Conservation (phyloP, 345 rosid species). For the Syzygium oleosum region DNA sequence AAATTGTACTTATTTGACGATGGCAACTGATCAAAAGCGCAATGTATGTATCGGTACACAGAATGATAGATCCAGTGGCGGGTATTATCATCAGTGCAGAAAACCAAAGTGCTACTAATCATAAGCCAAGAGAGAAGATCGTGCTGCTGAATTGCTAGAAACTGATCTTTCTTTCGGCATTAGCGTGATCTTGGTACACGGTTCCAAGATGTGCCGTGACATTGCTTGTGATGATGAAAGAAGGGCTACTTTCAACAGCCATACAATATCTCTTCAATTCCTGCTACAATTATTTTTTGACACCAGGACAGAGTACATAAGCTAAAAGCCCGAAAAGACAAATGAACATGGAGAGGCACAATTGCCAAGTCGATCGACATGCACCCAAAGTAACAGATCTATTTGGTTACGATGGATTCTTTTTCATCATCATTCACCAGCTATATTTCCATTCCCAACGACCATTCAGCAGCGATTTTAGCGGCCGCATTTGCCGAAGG, state of each 20-base stretch:
- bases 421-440: background rate
- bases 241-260: background rate
- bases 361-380: background rate
- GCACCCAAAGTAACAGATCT: background rate
- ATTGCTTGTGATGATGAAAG: background rate
- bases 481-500: background rate
- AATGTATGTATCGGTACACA: background rate
- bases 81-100: background rate
- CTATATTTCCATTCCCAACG: background rate
- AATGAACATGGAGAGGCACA: background rate
- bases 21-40: background rate
- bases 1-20: background rate
- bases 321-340: background rate
- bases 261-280: background rate
- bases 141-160: background rate
- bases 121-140: background rate
- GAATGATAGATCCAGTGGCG: background rate
- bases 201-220: background rate
- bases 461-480: background rate
- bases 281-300: background rate
- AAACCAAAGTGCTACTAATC: background rate
- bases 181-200: background rate
- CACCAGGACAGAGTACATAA: background rate
- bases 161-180: background rate
- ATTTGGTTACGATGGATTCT: background rate